phyloP scores from a whole-genome alignment of 192 early-diverging fungal genomes.

The Coemansia sp. region DNA sequence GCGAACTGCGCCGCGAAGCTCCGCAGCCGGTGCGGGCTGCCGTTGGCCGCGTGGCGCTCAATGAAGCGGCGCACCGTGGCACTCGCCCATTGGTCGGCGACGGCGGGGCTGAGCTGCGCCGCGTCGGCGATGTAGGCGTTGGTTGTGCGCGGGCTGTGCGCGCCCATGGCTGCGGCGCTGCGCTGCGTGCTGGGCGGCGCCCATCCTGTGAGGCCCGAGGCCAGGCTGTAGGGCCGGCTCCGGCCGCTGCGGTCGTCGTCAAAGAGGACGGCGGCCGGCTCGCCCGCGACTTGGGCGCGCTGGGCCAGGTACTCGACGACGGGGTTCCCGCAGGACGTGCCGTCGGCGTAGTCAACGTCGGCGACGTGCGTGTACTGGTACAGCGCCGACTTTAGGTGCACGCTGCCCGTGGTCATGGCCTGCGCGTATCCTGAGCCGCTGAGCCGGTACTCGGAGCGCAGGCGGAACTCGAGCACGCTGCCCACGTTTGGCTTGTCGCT shows the following conservation, averaged over 20 bases:
- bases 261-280: conserved; percentile 69
- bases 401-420: conserved; percentile 66
- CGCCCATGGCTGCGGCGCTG: conserved; percentile 80
- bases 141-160: conserved; percentile 90
- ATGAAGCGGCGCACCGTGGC: conserved; percentile 87
- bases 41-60: conserved; percentile 82
- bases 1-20: conserved; percentile 72
- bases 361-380: conserved; percentile 71
- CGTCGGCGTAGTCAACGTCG: conserved; percentile 65
- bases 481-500: conserved; percentile 36
- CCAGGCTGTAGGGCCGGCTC: conserved; percentile 4
- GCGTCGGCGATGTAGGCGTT: conserved; percentile 87
- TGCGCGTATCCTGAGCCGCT: conserved; percentile 57
- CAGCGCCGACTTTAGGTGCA: conserved; percentile 58
- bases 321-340: conserved; percentile 71
- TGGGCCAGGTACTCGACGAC: conserved; percentile 79
- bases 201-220: background rate
- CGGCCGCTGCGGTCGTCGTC: conserved; percentile 58
- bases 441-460: conserved; percentile 67
- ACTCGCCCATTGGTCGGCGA: conserved; percentile 87
- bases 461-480: conserved; percentile 67
- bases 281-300: conserved; percentile 32
- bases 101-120: conserved; percentile 79
- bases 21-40: conserved; percentile 75
- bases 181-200: conserved; percentile 61